Conservation (phyloP, 2,329 filamentous ascomycete genomes). For the Pseudogymnoascus sp. region DNA sequence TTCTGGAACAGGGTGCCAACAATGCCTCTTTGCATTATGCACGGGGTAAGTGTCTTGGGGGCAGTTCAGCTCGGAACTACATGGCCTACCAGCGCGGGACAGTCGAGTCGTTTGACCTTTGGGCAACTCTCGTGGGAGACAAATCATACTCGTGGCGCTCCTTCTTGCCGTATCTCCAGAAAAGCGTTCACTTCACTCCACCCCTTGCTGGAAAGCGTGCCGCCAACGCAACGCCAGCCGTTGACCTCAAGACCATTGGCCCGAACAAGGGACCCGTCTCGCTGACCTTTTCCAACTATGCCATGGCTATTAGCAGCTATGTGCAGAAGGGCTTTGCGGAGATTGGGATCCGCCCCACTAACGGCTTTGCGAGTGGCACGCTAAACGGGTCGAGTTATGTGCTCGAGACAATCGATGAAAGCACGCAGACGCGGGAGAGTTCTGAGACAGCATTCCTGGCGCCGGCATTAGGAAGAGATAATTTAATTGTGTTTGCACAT, state of each 20-base stretch:
- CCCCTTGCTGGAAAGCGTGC: constrained; percentile 13
- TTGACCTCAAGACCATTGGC: neutral
- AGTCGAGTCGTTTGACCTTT: constrained; percentile 29
- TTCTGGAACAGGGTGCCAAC: constrained; percentile 13
- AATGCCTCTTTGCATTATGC: constrained; percentile 22
- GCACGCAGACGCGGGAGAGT: constrained; percentile 14
- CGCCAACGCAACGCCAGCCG: constrained; percentile 11
- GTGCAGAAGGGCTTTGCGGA: constrained; percentile 13
- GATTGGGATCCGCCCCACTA: constrained; percentile 13
- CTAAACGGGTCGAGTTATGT: constrained; percentile 10
- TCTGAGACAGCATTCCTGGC: constrained; percentile 14
- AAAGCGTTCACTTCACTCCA: constrained; percentile 30
- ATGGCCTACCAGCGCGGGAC: constrained; percentile 32
- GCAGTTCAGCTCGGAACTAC: constrained; percentile 26
- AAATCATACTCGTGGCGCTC: constrained; percentile 34
- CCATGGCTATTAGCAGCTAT: constrained; percentile 16
- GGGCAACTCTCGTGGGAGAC: constrained; percentile 34
- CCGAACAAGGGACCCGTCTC: neutral
- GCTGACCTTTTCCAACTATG: constrained; percentile 13
- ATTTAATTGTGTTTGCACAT: constrained; percentile 15
- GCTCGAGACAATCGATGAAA: constrained; percentile 14
- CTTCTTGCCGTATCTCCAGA: constrained; percentile 33
- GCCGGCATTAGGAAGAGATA: constrained; percentile 8
- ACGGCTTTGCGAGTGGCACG: constrained; percentile 18
- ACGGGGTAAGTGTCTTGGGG: constrained; percentile 26